These are phyloP conservation scores for Dicorynia guianensis DNA, from an alignment of 306 rosid genomes.

Conservation along the genomic window DNA sequence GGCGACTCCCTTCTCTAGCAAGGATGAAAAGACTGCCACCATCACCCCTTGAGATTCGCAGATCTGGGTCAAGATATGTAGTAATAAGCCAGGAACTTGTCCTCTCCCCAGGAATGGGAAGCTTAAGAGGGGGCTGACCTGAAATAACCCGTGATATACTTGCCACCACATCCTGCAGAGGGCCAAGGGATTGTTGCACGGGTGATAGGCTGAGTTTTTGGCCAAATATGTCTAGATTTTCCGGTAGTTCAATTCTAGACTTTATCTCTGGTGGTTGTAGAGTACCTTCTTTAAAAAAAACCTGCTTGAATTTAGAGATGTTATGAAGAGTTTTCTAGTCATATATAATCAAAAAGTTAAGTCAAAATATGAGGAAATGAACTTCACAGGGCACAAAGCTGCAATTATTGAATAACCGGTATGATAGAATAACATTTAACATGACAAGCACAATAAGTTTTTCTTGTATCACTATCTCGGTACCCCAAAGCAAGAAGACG, in stretches of 20 bases:
- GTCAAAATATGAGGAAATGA: conserved; percentile 23
- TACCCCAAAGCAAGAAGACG: conserved; percentile 22
- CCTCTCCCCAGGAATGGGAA: conserved; percentile 92
- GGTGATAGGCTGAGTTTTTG: conserved; percentile 70
- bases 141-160: conserved; percentile 72
- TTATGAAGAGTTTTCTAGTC: conserved; percentile 29
- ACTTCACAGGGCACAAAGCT: neutral
- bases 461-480: conserved; percentile 1
- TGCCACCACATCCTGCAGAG: conserved; percentile 67
- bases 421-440: conserved; percentile 19
- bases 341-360: conserved; percentile 8
- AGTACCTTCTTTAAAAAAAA: conserved; percentile 86
- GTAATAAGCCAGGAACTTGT: conserved; percentile 86
- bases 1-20: conserved; percentile 83
- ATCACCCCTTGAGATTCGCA: conserved; percentile 93
- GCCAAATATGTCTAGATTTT: conserved; percentile 73
- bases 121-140: conserved; percentile 81
- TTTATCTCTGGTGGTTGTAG: conserved; percentile 86
- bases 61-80: conserved; percentile 83
- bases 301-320: conserved; percentile 59
- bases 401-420: conserved; percentile 12
- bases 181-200: conserved; percentile 72
- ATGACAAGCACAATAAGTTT: neutral
- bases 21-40: conserved; percentile 95
- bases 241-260: conserved; percentile 77